A percentile compares a stretch with the other conserved stretches of the same genome.
Evolutionary conservation across 441 rosid genomes (phyloP).

Genomic region (Metrosideros polymorpha): DNA sequence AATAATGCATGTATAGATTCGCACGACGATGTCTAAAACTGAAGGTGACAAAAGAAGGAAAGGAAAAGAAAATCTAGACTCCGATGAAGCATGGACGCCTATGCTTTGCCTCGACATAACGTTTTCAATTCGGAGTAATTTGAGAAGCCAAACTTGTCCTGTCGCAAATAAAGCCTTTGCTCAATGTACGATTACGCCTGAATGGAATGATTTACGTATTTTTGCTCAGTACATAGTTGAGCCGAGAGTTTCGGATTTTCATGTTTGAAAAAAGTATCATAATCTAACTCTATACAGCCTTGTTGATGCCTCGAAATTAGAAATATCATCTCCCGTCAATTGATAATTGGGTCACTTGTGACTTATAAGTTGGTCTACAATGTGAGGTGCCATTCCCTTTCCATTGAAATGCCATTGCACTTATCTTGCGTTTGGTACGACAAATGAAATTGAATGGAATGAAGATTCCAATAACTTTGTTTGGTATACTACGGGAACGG

Average conservation of each 20-base stretch:
- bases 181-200: background rate
- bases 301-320: background rate
- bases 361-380: background rate
- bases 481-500: fast-evolving
- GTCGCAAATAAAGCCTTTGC: background rate
- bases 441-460: fast-evolving
- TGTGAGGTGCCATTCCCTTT: background rate
- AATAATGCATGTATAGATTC: background rate
- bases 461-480: background rate
- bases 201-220: background rate
- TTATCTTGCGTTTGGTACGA: background rate
- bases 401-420: background rate
- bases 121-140: background rate
- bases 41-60: background rate
- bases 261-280: background rate
- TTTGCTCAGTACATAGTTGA: background rate
- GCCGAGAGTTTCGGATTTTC: background rate
- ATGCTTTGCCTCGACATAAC: background rate
- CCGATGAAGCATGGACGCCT: no score
- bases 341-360: fast-evolving
- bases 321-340: background rate
- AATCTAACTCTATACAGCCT: background rate
- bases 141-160: background rate
- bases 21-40: background rate
- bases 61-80: background rate